Percentiles rank a stretch among this genome's conserved stretches.
These are phyloP conservation scores for Asterophora lycoperdoides DNA, from an alignment of 768 basidiomycete species.

Conservation along the genomic window DNA sequence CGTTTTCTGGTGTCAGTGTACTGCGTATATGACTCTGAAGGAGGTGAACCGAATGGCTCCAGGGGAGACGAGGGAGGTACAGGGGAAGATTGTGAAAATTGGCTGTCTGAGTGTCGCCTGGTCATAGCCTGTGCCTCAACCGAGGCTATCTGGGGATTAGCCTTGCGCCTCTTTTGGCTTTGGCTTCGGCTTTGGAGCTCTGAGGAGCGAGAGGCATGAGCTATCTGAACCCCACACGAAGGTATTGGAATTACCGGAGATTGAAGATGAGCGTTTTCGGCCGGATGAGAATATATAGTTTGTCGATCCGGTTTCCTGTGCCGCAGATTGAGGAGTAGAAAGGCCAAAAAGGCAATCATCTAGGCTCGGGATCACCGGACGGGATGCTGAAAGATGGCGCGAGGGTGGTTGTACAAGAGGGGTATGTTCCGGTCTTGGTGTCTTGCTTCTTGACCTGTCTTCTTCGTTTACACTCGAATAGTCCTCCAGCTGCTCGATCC, in stretches of 20 bases:
- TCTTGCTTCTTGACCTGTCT: not conserved
- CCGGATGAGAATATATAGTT: not conserved
- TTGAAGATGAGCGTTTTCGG: not conserved
- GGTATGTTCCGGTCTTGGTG: not conserved
- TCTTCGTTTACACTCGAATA: not conserved
- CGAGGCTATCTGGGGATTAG: not conserved
- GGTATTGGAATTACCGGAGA: not conserved
- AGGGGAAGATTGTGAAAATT: not conserved
- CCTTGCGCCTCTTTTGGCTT: constrained; percentile 10
- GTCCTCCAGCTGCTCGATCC: not conserved
- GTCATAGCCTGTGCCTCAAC: not conserved
- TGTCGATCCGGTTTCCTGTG: not conserved
- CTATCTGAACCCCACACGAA: not conserved
- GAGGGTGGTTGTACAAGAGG: not conserved
- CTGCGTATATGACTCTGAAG: constrained; percentile 5
- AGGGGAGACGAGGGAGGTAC: not conserved
- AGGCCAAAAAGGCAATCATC: not conserved
- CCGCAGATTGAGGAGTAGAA: constrained; percentile 2
- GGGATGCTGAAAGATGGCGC: not conserved
- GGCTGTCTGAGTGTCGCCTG: not conserved
- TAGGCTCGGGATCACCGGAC: not conserved
- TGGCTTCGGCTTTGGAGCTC: not conserved
- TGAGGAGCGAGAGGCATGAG: not conserved
- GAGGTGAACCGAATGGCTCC: not conserved
- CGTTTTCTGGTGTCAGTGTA: constrained; percentile 11